Evolutionary conservation across 345 rosid species (phyloP).

Genomic region (Eucalyptus pumila): DNA sequence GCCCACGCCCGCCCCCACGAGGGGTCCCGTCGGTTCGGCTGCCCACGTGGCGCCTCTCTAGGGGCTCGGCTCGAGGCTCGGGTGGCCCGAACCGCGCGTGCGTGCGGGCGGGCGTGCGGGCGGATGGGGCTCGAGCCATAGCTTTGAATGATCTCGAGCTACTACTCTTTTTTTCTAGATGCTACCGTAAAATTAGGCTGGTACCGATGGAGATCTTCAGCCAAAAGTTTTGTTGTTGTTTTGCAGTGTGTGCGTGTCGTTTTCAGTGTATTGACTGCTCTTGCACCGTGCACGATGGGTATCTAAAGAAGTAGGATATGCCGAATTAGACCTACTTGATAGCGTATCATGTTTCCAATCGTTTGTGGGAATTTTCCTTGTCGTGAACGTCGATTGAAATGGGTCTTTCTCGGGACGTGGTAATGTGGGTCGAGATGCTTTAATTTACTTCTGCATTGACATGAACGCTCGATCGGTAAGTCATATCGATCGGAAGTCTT

Average conservation of each 20-base stretch:
- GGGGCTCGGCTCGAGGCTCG: neutral
- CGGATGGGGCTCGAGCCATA: neutral
- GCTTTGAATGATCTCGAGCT: neutral
- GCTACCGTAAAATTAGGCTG: neutral
- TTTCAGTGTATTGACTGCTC: neutral
- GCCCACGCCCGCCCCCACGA: neutral
- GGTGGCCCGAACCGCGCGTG: neutral
- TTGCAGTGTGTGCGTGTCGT: too few relatives aligned
- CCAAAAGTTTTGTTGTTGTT: neutral
- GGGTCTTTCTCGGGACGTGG: neutral
- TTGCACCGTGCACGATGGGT: neutral
- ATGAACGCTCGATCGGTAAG: accelerated
- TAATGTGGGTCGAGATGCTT: neutral
- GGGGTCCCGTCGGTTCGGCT: neutral
- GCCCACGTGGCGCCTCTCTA: too few relatives aligned
- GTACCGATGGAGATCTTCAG: neutral
- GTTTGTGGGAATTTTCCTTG: neutral
- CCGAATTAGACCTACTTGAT: neutral
- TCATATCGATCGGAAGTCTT: accelerated
- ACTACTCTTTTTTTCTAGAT: neutral
- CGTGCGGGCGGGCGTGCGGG: neutral
- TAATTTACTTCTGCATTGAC: accelerated
- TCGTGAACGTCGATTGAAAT: accelerated
- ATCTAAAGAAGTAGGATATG: neutral
- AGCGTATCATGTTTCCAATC: accelerated